phyloP scores from a whole-genome alignment of 192 early-diverging fungal species.

The Paraglomus occultum region DNA sequence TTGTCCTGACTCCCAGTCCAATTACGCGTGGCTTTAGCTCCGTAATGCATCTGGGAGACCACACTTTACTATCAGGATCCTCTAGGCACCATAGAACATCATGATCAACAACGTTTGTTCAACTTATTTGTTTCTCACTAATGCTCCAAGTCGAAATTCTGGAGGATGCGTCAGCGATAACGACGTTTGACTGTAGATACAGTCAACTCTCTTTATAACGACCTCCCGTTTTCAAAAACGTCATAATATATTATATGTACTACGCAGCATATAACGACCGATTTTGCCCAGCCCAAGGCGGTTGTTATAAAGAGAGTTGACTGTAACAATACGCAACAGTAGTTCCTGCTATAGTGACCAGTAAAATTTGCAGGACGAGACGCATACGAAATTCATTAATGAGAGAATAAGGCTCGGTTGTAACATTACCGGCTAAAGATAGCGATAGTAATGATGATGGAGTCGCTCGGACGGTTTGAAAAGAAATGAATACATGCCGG shows the following conservation, averaged over 20 bases:
- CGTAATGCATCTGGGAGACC: slow-evolving; percentile 42
- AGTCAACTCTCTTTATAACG: too few relatives aligned
- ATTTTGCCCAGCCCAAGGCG: too few relatives aligned
- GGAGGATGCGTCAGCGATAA: slow-evolving; percentile 14
- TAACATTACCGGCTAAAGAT: neutral
- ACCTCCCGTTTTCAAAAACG: too few relatives aligned
- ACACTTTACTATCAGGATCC: slow-evolving; percentile 41
- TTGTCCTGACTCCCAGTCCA: slow-evolving; percentile 52
- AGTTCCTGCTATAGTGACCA: slow-evolving; percentile 10
- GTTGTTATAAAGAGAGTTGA: too few relatives aligned
- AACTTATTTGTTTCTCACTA: neutral
- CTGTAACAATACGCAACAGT: neutral
- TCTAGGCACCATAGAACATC: neutral
- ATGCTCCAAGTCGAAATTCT: neutral
- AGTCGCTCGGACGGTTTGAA: too few relatives aligned
- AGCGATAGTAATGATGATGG: too few relatives aligned
- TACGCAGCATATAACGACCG: too few relatives aligned
- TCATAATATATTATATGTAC: too few relatives aligned
- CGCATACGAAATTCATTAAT: too few relatives aligned
- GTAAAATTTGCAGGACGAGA: neutral
- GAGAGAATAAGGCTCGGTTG: neutral
- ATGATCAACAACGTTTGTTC: neutral
- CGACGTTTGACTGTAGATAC: neutral
- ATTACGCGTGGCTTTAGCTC: slow-evolving; percentile 44
- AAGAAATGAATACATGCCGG: too few relatives aligned